Base-by-base conservation (phyloP, 345 rosid species). In the Crucihimalaya himalaica region DNA sequence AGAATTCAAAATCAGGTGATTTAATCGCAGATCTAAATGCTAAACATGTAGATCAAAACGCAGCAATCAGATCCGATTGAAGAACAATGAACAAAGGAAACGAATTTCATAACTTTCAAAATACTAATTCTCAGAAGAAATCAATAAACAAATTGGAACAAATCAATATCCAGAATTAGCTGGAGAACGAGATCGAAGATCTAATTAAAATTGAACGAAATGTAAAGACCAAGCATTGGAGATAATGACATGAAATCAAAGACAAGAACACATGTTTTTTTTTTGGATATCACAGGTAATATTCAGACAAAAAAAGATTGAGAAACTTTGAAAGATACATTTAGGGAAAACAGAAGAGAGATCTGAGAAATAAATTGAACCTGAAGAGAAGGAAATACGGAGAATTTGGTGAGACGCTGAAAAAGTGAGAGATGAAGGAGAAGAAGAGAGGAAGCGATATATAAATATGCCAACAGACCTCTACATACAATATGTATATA, bases 381-480 rank as follows among this genome's bases (percentile, higher is more conserved):
- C 80, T 77, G 55, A 39, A 63, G 64, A 19, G 8, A 42, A 61
- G 50, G 61, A 68, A 43, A 34, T 18, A 46, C 60, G 68, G 70
- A 69, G 75, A 76, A 65, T 34, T 63, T 62, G 74, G 43, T 61
- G 9, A 19, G 53, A 53, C 37, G 79, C 68, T 68, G 79, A 50
- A 66, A 66, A 66, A 67, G 68, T 57, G 69, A 68, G 66, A 19
- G n/a, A 25, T 18, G 61, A 56, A 1, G 46, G 43, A 62, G 75
- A 34, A 69, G 71, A 54, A 2, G 43, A 10, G 28, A 11, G 27
- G 28, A 19, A 27, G 5, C 16, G 16, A 40, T 40, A 56, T 39
- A 55, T 76, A 63, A 42, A 76, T 70, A 76, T 18, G 63, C 55
- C 29, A 4, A 53, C 32, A 53, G 21, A 63, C 8, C 39, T 29